Evolutionary conservation across 805 yeast genomes (phyloP).

Genomic region (Saccharomycopsis synnaedendra): DNA sequence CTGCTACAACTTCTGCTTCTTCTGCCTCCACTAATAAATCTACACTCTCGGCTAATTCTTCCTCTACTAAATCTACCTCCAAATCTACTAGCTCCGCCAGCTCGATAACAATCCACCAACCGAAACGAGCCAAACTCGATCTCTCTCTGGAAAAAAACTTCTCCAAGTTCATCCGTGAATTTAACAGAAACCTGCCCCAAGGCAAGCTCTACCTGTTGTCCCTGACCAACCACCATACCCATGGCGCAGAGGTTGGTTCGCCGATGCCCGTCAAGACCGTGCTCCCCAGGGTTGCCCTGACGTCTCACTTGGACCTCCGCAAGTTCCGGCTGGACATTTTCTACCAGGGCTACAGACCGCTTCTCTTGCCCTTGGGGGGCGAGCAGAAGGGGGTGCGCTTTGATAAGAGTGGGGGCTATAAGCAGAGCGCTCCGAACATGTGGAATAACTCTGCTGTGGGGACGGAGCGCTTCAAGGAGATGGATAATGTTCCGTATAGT

Average conservation of each 20-base stretch:
- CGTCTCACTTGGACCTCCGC: conserved; percentile 12
- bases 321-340: conserved; percentile 13
- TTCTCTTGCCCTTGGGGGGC: conserved; percentile 10
- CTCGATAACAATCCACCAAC: background rate
- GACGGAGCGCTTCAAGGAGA: conserved; percentile 15
- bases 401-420: conserved; percentile 8
- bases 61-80: background rate
- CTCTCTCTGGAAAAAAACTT: conserved; percentile 13
- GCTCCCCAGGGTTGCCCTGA: conserved; percentile 12
- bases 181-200: conserved; percentile 1
- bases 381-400: conserved; percentile 8
- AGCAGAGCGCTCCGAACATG: conserved; percentile 7
- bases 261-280: background rate
- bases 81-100: background rate
- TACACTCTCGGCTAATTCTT: too few species aligned
- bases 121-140: conserved; percentile 2
- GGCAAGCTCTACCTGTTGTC: too few species aligned
- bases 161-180: conserved; percentile 14
- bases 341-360: conserved; percentile 14
- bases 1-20: too few species aligned
- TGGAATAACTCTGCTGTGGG: conserved; percentile 17
- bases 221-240: too few species aligned
- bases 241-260: background rate
- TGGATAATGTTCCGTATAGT: conserved; percentile 15
- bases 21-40: too few species aligned